phyloP scores from a whole-genome alignment of 225 moss, liverwort and hornwort genomes.

The Pleurozium schreberi region DNA sequence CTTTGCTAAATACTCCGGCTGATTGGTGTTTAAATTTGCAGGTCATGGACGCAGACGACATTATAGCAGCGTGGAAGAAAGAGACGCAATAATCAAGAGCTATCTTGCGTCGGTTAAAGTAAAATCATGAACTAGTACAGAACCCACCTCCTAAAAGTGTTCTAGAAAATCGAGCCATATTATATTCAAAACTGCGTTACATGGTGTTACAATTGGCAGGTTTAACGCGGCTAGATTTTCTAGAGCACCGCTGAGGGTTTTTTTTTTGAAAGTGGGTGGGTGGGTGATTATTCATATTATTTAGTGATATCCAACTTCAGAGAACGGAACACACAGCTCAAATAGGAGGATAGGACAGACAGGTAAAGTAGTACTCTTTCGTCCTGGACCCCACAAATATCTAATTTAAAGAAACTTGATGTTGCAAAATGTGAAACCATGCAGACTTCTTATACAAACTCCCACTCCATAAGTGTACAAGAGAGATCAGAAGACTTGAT shows the following conservation, averaged over 20 bases:
- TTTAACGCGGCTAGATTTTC: background rate
- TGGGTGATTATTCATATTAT: background rate
- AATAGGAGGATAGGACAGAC: background rate
- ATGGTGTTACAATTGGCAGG: background rate
- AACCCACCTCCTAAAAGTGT: background rate
- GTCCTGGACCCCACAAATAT: background rate
- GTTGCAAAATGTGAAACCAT: background rate
- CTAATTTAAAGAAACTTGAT: background rate
- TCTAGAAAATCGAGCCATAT: background rate
- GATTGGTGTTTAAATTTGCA: slow-evolving; percentile 4
- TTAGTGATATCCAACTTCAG: background rate
- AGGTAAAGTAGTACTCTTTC: background rate
- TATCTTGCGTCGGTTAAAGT: background rate
- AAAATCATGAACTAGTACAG: background rate
- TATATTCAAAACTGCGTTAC: background rate
- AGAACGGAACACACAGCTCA: background rate
- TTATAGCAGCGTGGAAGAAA: slow-evolving; percentile 36
- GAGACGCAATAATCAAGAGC: slow-evolving; percentile 7
- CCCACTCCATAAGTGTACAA: background rate
- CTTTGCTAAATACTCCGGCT: background rate
- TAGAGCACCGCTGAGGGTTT: background rate
- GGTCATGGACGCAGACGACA: slow-evolving; percentile 59
- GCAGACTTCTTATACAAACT: background rate
- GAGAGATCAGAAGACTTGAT: background rate
- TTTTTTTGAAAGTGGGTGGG: no score